Base-by-base conservation (phyloP, 192 early-diverging fungal species). In the Rhizophlyctis rosea region DNA sequence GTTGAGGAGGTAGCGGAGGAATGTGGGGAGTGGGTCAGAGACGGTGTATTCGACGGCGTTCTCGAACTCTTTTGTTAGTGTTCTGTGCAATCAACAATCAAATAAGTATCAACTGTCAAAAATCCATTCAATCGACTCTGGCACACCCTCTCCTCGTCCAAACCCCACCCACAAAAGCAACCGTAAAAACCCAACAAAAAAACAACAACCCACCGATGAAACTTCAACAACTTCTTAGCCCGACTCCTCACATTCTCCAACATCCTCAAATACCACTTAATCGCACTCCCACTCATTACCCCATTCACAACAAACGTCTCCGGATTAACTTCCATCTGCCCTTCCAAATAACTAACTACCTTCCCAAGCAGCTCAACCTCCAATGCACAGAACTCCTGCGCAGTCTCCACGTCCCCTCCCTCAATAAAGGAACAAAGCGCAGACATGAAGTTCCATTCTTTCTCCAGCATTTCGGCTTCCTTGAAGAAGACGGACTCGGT, bases 371-470 rank as follows among this genome's bases (percentile, higher is more conserved):
- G 72, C 63, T 72, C 81, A 13, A 79, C 79, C 47, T 62, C 59
- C 3, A 68, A 47, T 21, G 59, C 50, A 31, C 90, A 92, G 35
- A 91, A 92, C 58, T 90, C 84, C 63, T 81, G 70, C 4, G 89
- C 89, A 50, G 85, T 81, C 64, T 91, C 88, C 31, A 79, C 66
- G 51, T 90, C 86, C 4, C 87, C 87, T 34, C 87, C 89, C 30
- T 89, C 84, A 52, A 91, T 87, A 31, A 79, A 65, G 18, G 76
- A 81, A 48, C 89, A 88, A 9, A 93, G 75, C 13, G 76, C 76
- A 34, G 80, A 80, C 54, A 92, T 58, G 53, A 87, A 89, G n/a
- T 87, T 78, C 90, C 91, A 95, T 66, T 93, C 90, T 58, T 74
- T 82, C 63, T 91, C 89, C 62, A 95, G 73, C 14, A 89, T 70